phyloP scores from a whole-genome alignment of 2,329 filamentous ascomycete genomes.

The Ilyonectria sp. region DNA sequence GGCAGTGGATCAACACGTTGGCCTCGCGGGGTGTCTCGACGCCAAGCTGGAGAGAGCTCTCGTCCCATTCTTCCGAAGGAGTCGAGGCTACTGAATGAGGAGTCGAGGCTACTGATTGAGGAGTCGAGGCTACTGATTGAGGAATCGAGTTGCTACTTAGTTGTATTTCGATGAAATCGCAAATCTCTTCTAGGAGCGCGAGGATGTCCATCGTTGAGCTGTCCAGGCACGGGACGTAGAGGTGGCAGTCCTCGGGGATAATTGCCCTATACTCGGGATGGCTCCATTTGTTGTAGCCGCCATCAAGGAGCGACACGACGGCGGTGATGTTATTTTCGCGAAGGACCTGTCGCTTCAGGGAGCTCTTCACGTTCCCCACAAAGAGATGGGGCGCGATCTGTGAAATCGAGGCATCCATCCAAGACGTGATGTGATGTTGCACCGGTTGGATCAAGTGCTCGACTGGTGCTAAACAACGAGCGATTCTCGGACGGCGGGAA shows the following conservation, averaged over 20 bases:
- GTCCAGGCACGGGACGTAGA: constrained; percentile 45
- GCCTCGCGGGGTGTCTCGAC: constrained; percentile 1
- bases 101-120: constrained; percentile 12
- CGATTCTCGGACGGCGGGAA: background rate
- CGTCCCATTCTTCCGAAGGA: constrained; percentile 19
- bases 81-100: constrained; percentile 18
- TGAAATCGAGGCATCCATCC: constrained; percentile 41
- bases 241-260: constrained; percentile 39
- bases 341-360: constrained; percentile 40
- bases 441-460: background rate
- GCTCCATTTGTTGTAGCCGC: constrained; percentile 37
- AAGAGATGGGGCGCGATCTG: constrained; percentile 43
- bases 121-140: constrained; percentile 19
- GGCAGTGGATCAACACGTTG: constrained; percentile 53
- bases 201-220: constrained; percentile 46
- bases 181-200: constrained; percentile 39
- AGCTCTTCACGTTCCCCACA: constrained; percentile 45
- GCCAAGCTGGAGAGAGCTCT: background rate
- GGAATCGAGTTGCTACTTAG: constrained; percentile 15
- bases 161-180: constrained; percentile 47
- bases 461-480: background rate
- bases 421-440: constrained; percentile 25
- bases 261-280: constrained; percentile 39
- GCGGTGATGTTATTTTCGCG: constrained; percentile 43
- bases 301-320: constrained; percentile 44